Conservation (phyloP, 148 eudicot species). For the Camellia japonica region DNA sequence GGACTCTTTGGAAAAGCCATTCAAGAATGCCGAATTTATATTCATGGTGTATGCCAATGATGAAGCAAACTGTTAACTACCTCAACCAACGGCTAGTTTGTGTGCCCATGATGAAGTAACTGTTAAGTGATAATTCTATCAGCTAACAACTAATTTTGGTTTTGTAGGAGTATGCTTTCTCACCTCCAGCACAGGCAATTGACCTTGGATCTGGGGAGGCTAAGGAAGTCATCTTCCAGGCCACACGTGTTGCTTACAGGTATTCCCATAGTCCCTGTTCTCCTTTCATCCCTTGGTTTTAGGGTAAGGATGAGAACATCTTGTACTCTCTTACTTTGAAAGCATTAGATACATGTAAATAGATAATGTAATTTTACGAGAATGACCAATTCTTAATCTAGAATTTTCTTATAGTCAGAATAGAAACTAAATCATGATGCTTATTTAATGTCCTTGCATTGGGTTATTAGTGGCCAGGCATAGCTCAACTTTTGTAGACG, state of each 20-base stretch:
- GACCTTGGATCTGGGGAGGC: conserved; percentile 93
- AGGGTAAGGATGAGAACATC: background rate
- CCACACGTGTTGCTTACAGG: conserved; percentile 99
- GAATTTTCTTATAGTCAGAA: background rate
- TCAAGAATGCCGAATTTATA: background rate
- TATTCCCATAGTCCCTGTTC: conserved; percentile 21
- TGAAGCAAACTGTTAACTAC: background rate
- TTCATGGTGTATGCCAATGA: background rate
- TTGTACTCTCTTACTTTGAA: background rate
- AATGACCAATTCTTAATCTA: background rate
- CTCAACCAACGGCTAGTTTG: no score
- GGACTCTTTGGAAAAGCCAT: background rate
- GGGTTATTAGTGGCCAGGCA: background rate
- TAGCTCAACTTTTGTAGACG: background rate
- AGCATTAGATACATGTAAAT: background rate
- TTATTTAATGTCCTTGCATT: background rate
- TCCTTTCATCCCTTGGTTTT: background rate
- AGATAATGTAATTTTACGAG: background rate
- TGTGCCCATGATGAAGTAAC: background rate
- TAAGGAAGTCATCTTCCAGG: conserved; percentile 78
- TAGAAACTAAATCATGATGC: background rate
- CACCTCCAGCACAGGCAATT: conserved; percentile 89
- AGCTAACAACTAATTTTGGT: background rate
- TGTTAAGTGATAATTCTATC: background rate
- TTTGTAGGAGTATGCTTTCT: conserved; percentile 92